phyloP scores from a whole-genome alignment of 805 yeast species.

The Ascoidea tarda region DNA sequence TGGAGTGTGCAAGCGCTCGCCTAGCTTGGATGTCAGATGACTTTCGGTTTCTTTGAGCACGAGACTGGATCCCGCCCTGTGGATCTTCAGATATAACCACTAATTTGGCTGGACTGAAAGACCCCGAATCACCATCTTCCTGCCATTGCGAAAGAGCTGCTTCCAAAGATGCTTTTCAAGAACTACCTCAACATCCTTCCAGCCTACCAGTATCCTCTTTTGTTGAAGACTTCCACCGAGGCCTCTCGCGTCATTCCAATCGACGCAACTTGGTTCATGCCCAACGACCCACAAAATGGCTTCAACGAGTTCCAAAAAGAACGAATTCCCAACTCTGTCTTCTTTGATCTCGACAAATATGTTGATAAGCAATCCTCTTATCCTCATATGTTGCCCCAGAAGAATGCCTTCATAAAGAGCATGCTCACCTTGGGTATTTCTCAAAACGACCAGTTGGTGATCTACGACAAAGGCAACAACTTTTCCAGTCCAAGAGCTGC shows the following conservation, averaged over 20 bases:
- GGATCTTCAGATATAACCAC: no score
- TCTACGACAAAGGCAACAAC: slow-evolving; percentile 77
- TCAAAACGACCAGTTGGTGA: slow-evolving; percentile 46
- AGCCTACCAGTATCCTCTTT: no score
- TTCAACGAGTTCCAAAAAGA: slow-evolving; percentile 39
- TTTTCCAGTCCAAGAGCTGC: slow-evolving; percentile 86
- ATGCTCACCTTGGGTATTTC: slow-evolving; percentile 42
- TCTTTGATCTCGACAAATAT: slow-evolving; percentile 65
- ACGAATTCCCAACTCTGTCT: slow-evolving; percentile 54
- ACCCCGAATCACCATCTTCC: no score
- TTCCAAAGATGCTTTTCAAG: no score
- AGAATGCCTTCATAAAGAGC: slow-evolving; percentile 36
- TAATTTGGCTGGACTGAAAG: no score
- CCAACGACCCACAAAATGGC: slow-evolving; percentile 51
- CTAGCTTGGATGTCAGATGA: no score
- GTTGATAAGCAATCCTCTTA: slow-evolving; percentile 44
- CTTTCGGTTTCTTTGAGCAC: no score
- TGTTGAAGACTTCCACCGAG: not conserved
- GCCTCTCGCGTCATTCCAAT: slow-evolving; percentile 35
- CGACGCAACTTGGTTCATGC: slow-evolving; percentile 91
- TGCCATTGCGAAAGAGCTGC: no score
- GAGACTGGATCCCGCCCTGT: no score
- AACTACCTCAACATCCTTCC: no score
- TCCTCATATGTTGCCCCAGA: slow-evolving; percentile 85
- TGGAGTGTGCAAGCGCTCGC: no score